phyloP scores from a whole-genome alignment of 1,284 basidiomycete species.

The Coniferiporia weirii region DNA sequence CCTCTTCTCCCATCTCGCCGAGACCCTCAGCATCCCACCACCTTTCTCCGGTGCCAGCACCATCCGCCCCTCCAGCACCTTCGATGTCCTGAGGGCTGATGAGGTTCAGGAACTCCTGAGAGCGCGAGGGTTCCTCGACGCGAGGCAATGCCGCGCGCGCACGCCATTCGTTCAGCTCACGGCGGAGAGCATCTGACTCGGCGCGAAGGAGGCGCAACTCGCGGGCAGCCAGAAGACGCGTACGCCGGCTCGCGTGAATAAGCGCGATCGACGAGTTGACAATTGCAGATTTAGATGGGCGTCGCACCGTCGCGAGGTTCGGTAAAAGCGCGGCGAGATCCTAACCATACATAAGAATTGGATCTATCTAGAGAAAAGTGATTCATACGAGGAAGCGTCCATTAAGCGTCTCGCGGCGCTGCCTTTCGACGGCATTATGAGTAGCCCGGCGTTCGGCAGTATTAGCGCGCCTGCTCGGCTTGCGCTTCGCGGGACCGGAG shows the following conservation, averaged over 20 bases:
- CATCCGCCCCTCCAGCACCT: conserved; percentile 35
- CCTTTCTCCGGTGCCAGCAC: neutral
- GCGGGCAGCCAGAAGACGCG: conserved; percentile 70
- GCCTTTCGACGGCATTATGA: conserved; percentile 93
- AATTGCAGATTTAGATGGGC: conserved; percentile 91
- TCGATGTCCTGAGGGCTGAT: conserved; percentile 44
- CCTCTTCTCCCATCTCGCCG: conserved; percentile 23
- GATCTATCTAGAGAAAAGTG: conserved; percentile 7
- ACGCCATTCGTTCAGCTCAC: conserved; percentile 86
- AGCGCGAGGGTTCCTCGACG: conserved; percentile 62
- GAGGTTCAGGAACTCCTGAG: conserved; percentile 65
- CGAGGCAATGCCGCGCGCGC: conserved; percentile 63
- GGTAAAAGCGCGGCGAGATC: conserved; percentile 86
- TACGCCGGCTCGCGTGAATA: conserved; percentile 75
- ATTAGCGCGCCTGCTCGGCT: conserved; percentile 78
- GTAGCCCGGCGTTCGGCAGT: conserved; percentile 91
- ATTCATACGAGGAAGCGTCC: conserved; percentile 70
- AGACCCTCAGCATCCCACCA: conserved; percentile 10
- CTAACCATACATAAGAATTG: conserved; percentile 33
- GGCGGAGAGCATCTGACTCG: conserved; percentile 76
- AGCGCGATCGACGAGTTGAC: conserved; percentile 89
- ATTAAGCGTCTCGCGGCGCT: conserved; percentile 87
- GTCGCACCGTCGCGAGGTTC: conserved; percentile 82
- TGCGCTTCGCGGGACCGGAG: conserved; percentile 52
- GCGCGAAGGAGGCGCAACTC: conserved; percentile 71